Conservation (phyloP, 371 early-diverging fungal genomes). For the Blakeslea trispora region DNA sequence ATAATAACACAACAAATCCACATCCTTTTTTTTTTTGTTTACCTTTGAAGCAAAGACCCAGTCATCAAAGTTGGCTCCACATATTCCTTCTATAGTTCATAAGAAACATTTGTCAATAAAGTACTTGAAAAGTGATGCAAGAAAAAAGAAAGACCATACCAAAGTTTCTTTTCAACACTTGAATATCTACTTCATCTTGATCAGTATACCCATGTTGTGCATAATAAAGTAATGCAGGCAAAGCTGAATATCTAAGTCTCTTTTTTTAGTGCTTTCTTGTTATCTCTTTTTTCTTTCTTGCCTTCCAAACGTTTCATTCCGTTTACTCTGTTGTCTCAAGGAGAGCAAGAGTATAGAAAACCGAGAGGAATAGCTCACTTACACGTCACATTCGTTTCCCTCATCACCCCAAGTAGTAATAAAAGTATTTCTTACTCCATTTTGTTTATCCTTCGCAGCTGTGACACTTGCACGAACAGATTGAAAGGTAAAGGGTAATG, state of each 20-base stretch:
- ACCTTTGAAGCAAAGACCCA: conserved; percentile 72
- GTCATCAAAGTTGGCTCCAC: conserved; percentile 78
- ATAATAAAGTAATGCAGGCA: conserved; percentile 78
- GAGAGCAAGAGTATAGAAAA: neutral
- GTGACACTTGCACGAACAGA: conserved; percentile 72
- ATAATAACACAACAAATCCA: conserved; percentile 2
- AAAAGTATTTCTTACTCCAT: conserved; percentile 72
- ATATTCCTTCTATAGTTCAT: conserved; percentile 58
- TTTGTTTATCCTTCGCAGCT: conserved; percentile 62
- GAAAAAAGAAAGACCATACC: conserved; percentile 27
- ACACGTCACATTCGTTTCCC: conserved; percentile 87
- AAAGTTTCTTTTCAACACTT: conserved; percentile 62
- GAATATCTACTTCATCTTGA: conserved; percentile 60
- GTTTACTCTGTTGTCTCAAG: too few species aligned
- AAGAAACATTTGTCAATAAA: neutral
- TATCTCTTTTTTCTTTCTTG: too few species aligned
- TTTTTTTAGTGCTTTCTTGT: too few species aligned
- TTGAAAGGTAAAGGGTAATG: conserved; percentile 80
- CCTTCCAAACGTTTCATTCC: too few species aligned
- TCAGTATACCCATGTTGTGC: conserved; percentile 75
- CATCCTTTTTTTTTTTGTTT: conserved; percentile 9
- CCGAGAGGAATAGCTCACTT: too few species aligned
- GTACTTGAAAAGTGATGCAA: too few species aligned
- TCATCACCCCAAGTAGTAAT: conserved; percentile 91
- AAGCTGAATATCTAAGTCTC: conserved; percentile 55